Conservation (phyloP, 2,329 filamentous ascomycete genomes). For the Penicillium janthinellum region DNA sequence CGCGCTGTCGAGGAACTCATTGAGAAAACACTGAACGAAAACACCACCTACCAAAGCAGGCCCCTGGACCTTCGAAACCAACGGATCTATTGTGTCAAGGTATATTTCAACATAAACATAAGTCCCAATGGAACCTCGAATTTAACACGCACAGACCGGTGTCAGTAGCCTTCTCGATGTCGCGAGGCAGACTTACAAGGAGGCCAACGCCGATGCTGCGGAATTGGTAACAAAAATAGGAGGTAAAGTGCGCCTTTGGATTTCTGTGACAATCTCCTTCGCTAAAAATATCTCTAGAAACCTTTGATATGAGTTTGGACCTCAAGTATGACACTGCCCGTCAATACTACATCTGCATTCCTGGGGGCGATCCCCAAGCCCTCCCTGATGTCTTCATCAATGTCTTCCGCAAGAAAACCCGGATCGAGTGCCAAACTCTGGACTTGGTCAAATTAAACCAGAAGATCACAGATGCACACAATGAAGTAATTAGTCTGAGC, state of each 20-base stretch:
- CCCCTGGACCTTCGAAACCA: constrained; percentile 88
- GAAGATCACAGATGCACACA: constrained; percentile 76
- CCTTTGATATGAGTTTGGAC: constrained; percentile 62
- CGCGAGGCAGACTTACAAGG: constrained; percentile 84
- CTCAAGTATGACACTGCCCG: constrained; percentile 76
- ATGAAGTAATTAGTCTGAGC: constrained; percentile 81
- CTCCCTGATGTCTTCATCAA: constrained; percentile 78
- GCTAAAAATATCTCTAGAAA: constrained; percentile 46
- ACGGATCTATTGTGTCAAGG: constrained; percentile 83
- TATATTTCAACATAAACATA: constrained; percentile 31
- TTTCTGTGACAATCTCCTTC: not conserved
- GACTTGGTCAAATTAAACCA: constrained; percentile 78
- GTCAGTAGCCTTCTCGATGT: constrained; percentile 86
- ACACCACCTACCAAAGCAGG: constrained; percentile 74
- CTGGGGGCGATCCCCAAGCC: constrained; percentile 61
- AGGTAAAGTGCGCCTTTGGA: constrained; percentile 45
- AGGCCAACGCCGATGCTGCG: constrained; percentile 76
- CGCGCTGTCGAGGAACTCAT: constrained; percentile 66
- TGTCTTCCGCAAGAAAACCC: constrained; percentile 68
- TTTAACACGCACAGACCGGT: constrained; percentile 58
- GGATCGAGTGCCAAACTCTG: constrained; percentile 84
- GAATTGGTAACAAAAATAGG: constrained; percentile 69
- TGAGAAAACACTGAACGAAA: constrained; percentile 71
- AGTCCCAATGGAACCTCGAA: not conserved
- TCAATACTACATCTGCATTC: constrained; percentile 76